Percentiles rank a stretch among this genome's conserved stretches.
Conservation (phyloP, 352 stramenopile species). For the Globisporangium iwayamae region DNA sequence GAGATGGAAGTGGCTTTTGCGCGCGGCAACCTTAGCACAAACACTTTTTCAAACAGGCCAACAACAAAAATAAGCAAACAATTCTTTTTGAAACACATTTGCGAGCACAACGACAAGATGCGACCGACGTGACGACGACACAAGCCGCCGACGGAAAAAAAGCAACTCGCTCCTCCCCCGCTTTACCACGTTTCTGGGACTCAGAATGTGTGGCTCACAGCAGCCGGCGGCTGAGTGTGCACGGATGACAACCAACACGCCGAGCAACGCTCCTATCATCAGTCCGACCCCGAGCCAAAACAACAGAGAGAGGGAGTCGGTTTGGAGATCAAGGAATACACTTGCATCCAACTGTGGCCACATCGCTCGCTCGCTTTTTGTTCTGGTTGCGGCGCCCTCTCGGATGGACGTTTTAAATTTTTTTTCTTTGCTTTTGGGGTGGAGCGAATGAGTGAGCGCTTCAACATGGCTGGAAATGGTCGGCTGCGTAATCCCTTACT, state of each 20-base stretch:
- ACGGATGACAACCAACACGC: slow-evolving; percentile 3
- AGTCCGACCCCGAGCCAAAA: neutral
- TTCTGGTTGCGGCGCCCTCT: too few species aligned
- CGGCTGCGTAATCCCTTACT: too few species aligned
- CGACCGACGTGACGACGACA: neutral
- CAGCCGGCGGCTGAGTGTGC: slow-evolving; percentile 5
- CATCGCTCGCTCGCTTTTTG: too few species aligned
- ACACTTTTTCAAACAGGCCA: neutral
- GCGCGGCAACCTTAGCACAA: neutral
- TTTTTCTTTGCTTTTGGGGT: too few species aligned
- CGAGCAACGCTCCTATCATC: neutral
- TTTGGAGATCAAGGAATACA: too few species aligned
- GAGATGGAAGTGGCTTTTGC: neutral
- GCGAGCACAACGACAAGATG: neutral
- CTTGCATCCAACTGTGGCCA: too few species aligned
- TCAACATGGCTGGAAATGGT: too few species aligned
- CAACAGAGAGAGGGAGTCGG: too few species aligned
- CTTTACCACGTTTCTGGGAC: slow-evolving; percentile 9
- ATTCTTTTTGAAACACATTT: neutral
- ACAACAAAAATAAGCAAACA: neutral
- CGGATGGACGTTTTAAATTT: too few species aligned
- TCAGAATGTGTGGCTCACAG: slow-evolving; percentile 10
- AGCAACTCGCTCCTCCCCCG: neutral
- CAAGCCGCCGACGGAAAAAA: neutral
- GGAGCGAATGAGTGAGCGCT: too few species aligned